phyloP scores from a whole-genome alignment of 306 rosid species.

The Cicer cuneatum region DNA sequence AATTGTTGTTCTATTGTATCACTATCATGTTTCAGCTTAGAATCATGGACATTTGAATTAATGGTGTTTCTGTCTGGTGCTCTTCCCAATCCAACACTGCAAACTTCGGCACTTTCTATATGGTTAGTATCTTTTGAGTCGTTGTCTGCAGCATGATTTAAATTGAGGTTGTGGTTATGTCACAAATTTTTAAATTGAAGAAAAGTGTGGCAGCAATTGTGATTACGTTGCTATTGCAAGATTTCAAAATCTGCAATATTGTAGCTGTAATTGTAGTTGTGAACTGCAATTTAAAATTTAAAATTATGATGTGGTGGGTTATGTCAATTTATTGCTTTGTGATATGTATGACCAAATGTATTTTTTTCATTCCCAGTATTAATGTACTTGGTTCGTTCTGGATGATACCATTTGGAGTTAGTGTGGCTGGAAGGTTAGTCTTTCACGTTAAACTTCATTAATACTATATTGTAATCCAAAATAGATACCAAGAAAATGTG shows the following conservation, averaged over 20 bases:
- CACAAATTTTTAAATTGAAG: too few species aligned
- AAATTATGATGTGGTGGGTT: too few species aligned
- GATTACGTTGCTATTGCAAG: too few species aligned
- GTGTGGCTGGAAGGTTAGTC: slow-evolving; percentile 75
- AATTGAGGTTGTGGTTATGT: too few species aligned
- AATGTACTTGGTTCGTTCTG: slow-evolving; percentile 61
- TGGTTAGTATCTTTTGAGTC: slow-evolving; percentile 41
- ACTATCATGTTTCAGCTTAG: slow-evolving; percentile 55
- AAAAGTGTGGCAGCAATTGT: too few species aligned
- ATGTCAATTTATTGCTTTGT: background rate
- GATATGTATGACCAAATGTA: slow-evolving; percentile 14
- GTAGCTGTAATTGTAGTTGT: too few species aligned
- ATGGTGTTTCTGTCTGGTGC: slow-evolving; percentile 63
- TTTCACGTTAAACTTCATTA: background rate
- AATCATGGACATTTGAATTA: slow-evolving; percentile 68
- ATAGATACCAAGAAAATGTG: too few species aligned
- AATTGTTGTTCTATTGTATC: background rate
- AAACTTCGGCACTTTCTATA: slow-evolving; percentile 71
- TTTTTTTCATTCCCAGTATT: slow-evolving; percentile 50
- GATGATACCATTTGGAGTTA: slow-evolving; percentile 74
- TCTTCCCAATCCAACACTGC: slow-evolving; percentile 62
- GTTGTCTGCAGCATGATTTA: too few species aligned
- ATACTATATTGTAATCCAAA: too few species aligned
- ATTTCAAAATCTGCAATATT: too few species aligned
- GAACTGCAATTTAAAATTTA: too few species aligned